These are phyloP conservation scores for Candida dajiaensis DNA, from an alignment of 805 yeast genomes.

Conservation along the genomic window DNA sequence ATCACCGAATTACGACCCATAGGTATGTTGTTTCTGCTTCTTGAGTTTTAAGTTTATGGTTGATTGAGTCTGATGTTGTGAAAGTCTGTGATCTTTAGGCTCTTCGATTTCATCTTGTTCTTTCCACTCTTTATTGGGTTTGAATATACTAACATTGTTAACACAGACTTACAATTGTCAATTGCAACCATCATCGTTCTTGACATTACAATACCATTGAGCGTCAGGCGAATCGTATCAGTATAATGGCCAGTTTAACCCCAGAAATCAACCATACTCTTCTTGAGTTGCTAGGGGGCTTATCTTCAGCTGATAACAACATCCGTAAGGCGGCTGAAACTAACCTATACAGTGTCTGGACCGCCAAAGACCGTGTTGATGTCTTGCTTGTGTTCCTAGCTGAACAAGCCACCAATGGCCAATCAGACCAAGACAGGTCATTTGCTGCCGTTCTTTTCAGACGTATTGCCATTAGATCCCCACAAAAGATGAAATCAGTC, in stretches of 20 bases:
- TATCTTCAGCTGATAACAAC: constrained; percentile 74
- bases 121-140: no score
- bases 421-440: constrained; percentile 53
- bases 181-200: not conserved
- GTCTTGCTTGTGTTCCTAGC: constrained; percentile 72
- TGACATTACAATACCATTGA: not conserved
- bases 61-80: not conserved
- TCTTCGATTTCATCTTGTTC: no score
- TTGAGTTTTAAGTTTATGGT: not conserved
- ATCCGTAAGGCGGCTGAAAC: constrained; percentile 76
- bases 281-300: constrained; percentile 51
- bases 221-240: not conserved
- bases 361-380: constrained; percentile 58
- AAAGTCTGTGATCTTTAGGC: not conserved
- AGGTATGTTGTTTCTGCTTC: not conserved
- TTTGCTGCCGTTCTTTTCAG: constrained; percentile 87
- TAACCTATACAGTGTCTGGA: constrained; percentile 71
- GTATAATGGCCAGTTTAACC: constrained; percentile 37
- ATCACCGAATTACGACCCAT: not conserved
- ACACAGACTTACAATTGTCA: not conserved
- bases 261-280: constrained; percentile 53
- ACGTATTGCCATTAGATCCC: constrained; percentile 76
- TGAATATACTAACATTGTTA: not conserved
- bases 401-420: constrained; percentile 64
- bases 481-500: constrained; percentile 57